Conservation (phyloP, 495 filamentous ascomycete genomes). For the Penicillium cosmopolitanum region DNA sequence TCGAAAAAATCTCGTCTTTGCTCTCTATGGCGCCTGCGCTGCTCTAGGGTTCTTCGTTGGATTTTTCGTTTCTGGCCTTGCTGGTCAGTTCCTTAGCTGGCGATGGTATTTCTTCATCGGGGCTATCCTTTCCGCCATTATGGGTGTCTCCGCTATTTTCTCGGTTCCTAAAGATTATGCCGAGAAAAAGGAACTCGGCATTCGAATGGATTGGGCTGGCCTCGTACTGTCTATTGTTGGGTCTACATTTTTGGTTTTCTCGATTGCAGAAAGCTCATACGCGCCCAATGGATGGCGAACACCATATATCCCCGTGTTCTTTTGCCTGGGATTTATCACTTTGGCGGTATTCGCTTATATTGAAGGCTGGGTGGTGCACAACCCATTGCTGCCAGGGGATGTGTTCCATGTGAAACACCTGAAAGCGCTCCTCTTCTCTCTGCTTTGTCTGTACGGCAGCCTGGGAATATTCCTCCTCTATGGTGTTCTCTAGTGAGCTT, state of each 20-base stretch:
- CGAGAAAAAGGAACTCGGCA: slow-evolving; percentile 47
- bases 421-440: slow-evolving; percentile 63
- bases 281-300: slow-evolving; percentile 72
- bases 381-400: slow-evolving; percentile 75
- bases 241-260: slow-evolving; percentile 73
- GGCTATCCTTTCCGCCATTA: slow-evolving; percentile 55
- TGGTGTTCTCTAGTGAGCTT: slow-evolving; percentile 74
- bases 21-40: slow-evolving; percentile 77
- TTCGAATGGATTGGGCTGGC: slow-evolving; percentile 76
- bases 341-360: slow-evolving; percentile 67
- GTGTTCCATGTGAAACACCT: slow-evolving; percentile 77
- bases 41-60: slow-evolving; percentile 81
- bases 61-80: slow-evolving; percentile 77
- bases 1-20: slow-evolving; percentile 84
- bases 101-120: slow-evolving; percentile 85
- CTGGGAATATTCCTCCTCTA: slow-evolving; percentile 81
- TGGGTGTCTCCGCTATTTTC: slow-evolving; percentile 57
- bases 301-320: slow-evolving; percentile 56
- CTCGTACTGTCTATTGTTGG: slow-evolving; percentile 64
- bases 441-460: slow-evolving; percentile 77
- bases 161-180: slow-evolving; percentile 67
- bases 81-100: slow-evolving; percentile 67
- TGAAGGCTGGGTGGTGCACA: slow-evolving; percentile 73
- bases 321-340: slow-evolving; percentile 60
- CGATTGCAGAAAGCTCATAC: slow-evolving; percentile 74